Conservation (phyloP, 495 filamentous ascomycete genomes). For the Trichoderma orchidacearum region DNA sequence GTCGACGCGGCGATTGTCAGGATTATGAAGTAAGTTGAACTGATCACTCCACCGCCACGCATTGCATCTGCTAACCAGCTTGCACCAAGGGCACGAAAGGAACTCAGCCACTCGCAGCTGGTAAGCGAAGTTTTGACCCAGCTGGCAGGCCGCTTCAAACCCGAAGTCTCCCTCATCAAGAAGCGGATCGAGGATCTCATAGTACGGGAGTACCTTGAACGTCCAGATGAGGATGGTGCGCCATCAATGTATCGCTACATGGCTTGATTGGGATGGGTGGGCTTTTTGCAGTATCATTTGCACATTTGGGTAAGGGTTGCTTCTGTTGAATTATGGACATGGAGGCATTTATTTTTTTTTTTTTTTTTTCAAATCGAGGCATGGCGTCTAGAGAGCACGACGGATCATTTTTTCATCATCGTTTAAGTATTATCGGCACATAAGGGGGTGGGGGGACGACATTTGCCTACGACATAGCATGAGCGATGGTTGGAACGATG, state of each 20-base stretch:
- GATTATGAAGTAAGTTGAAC: slow-evolving; percentile 76
- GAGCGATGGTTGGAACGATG: no score
- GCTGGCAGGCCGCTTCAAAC: slow-evolving; percentile 66
- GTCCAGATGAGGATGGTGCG: slow-evolving; percentile 52
- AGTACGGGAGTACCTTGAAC: slow-evolving; percentile 85
- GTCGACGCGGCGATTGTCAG: slow-evolving; percentile 87
- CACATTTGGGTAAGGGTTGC: background rate
- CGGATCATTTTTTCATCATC: background rate
- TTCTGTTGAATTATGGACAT: background rate
- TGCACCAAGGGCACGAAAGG: slow-evolving; percentile 67
- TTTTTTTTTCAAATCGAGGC: background rate
- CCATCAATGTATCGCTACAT: slow-evolving; percentile 57
- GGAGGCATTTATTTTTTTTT: background rate
- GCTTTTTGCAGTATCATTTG: no score
- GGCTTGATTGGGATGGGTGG: slow-evolving; percentile 23
- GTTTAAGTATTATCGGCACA: background rate
- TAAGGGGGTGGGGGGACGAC: background rate
- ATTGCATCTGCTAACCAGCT: slow-evolving; percentile 1
- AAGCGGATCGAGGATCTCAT: slow-evolving; percentile 87
- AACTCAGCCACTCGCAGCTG: slow-evolving; percentile 65
- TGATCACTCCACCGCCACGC: slow-evolving; percentile 2
- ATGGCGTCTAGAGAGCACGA: background rate
- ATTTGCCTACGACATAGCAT: background rate
- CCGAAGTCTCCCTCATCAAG: slow-evolving; percentile 86
- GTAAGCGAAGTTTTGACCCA: slow-evolving; percentile 76